Percentiles rank a stretch among this genome's conserved stretches.
Conservation (phyloP, 345 rosid species). For the Eucalyptus victrix region DNA sequence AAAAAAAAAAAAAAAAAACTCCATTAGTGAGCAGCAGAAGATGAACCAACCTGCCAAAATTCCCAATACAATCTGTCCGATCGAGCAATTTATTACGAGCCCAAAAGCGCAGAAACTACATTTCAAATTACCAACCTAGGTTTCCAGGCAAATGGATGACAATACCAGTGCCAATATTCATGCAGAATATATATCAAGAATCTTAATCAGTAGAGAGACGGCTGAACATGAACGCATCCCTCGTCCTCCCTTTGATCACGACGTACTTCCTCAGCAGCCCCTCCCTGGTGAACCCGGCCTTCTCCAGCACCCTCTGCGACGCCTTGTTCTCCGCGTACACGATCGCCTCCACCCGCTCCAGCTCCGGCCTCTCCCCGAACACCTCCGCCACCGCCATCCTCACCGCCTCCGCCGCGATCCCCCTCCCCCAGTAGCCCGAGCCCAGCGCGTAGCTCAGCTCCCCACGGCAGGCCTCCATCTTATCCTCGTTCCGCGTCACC, state of each 20-base stretch:
- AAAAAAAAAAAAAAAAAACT: not conserved
- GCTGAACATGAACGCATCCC: slow-evolving; percentile 17
- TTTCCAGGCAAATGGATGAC: not conserved
- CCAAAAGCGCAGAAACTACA: not conserved
- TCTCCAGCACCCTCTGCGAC: slow-evolving; percentile 28
- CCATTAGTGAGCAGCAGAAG: not conserved
- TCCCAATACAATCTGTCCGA: not conserved
- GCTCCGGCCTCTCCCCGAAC: slow-evolving; percentile 7
- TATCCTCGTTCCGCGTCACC: slow-evolving; percentile 17
- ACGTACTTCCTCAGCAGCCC: slow-evolving; percentile 16
- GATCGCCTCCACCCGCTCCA: slow-evolving; percentile 27
- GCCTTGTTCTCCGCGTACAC: slow-evolving; percentile 16
- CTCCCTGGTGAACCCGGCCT: slow-evolving; percentile 20
- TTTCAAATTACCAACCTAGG: not conserved
- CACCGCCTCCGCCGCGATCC: slow-evolving; percentile 17
- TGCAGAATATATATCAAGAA: not conserved
- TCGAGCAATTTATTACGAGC: not conserved
- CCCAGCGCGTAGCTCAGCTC: slow-evolving; percentile 14
- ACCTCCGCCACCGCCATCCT: slow-evolving; percentile 1
- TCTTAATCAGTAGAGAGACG: slow-evolving; percentile 7
- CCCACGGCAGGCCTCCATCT: slow-evolving; percentile 8
- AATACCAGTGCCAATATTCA: rapidly evolving
- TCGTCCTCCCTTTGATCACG: slow-evolving; percentile 1
- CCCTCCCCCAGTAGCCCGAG: slow-evolving; percentile 15
- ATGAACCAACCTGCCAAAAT: not conserved